Evolutionary conservation across 2,329 filamentous ascomycete species (phyloP), one percentile per base, ranked within the genome.

Genomic region (Didymella pinodella): DNA sequence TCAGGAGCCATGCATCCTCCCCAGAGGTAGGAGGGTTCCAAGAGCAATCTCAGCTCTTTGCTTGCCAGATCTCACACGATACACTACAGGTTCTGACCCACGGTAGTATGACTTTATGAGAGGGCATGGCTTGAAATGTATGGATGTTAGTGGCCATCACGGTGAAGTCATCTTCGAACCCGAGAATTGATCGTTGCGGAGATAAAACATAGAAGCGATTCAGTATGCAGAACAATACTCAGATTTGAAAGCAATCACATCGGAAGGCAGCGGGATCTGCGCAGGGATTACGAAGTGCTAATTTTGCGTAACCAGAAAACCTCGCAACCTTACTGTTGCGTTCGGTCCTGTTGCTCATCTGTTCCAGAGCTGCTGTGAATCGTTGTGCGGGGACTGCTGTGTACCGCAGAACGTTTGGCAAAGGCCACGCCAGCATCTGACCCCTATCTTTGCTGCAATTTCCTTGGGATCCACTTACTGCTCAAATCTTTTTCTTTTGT

Each of bases 281-380:
- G 26, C 55, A 58, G 55, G 55, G 55, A 58, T 58, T n/a, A 22
- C 36, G 10, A 8, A 31, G 11, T 32, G 25, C 29, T 38, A 38
- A 53, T 45, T 58, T 45, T 45, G 55, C 55, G 36, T 58, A 32
- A 31, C 31, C 22, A 28, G 36, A 48, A 58, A 57, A 58, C 10
- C 18, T 48, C 32, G 44, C 34, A 41, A 43, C 45, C 31, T 7
- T 53, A 26, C 25, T 53, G 29, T 48, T 40, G 34, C 20, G 12
- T 22, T 26, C 49, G 16, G 22, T 43, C 25, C 32, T 31, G 29
- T 18, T 36, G 55, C 38, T 57, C 48, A 45, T 38, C 38, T 48
- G 49, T 29, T 51, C 7, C 29, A 22, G 18, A 41, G 36, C 36
- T 53, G 25, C 29, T 31, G 44, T 57, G 22, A 8, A 48, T 22